Evolutionary conservation across 2,329 filamentous ascomycete species (phyloP).

Genomic region (Fusarium sp.): DNA sequence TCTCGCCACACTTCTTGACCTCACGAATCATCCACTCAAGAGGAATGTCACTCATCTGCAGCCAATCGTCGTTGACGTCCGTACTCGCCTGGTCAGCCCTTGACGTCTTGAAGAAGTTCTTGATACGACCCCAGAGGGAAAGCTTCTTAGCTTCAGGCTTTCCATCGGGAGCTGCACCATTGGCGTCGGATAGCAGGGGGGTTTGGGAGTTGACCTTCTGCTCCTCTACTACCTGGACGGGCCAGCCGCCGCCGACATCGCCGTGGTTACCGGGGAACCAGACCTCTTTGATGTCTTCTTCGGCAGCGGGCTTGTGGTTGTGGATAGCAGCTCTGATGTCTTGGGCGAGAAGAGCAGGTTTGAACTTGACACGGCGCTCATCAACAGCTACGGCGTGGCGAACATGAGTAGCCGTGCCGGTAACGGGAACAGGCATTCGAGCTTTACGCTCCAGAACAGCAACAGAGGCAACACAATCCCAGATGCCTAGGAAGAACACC

Average conservation of each 20-base stretch:
- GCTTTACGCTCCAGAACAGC: slow-evolving; percentile 57
- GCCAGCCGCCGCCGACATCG: slow-evolving; percentile 68
- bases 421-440: slow-evolving; percentile 55
- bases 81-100: slow-evolving; percentile 51
- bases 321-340: slow-evolving; percentile 51
- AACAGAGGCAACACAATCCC: slow-evolving; percentile 67
- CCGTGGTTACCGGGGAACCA: slow-evolving; percentile 69
- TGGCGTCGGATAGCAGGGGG: neutral
- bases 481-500: slow-evolving; percentile 68
- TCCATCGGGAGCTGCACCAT: neutral
- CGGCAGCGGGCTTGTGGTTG: slow-evolving; percentile 26
- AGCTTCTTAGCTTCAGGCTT: slow-evolving; percentile 39
- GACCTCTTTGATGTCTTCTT: slow-evolving; percentile 62
- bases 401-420: slow-evolving; percentile 60
- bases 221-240: slow-evolving; percentile 43
- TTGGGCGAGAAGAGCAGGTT: slow-evolving; percentile 62
- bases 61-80: slow-evolving; percentile 51
- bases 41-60: slow-evolving; percentile 64
- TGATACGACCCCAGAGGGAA: slow-evolving; percentile 54
- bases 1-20: slow-evolving; percentile 55
- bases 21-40: slow-evolving; percentile 67
- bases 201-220: slow-evolving; percentile 25
- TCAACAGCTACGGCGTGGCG: slow-evolving; percentile 67
- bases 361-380: slow-evolving; percentile 68
- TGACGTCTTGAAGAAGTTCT: slow-evolving; percentile 54